Conservation (phyloP, 2,329 filamentous ascomycete genomes). For the Rhexocercosporidium sp. region DNA sequence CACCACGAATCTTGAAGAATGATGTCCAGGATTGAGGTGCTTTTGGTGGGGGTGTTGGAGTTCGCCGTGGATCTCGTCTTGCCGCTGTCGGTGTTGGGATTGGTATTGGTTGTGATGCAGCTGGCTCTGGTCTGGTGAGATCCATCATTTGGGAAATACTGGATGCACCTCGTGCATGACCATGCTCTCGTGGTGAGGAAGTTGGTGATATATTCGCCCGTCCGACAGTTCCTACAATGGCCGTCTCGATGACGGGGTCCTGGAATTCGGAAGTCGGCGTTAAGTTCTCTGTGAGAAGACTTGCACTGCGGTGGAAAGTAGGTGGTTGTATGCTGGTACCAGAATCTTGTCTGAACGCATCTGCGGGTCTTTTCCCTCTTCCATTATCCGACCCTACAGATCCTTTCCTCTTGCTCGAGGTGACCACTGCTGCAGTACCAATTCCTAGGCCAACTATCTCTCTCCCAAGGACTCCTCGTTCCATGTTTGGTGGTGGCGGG, state of each 20-base stretch:
- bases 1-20: slow-evolving; percentile 64
- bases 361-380: slow-evolving; percentile 41
- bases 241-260: slow-evolving; percentile 51
- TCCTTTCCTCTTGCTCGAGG: slow-evolving; percentile 59
- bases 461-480: slow-evolving; percentile 64
- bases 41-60: slow-evolving; percentile 46
- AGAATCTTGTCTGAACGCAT: slow-evolving; percentile 34
- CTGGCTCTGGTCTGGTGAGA: slow-evolving; percentile 37
- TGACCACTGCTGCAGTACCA: slow-evolving; percentile 60
- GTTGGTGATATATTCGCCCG: slow-evolving; percentile 52
- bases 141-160: slow-evolving; percentile 59
- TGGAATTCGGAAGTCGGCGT: slow-evolving; percentile 39
- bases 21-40: slow-evolving; percentile 65
- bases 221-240: slow-evolving; percentile 53
- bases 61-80: not conserved
- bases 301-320: slow-evolving; percentile 30
- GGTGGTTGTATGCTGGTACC: slow-evolving; percentile 20
- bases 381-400: slow-evolving; percentile 46
- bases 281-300: slow-evolving; percentile 35
- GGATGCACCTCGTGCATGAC: slow-evolving; percentile 52
- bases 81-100: slow-evolving; percentile 52
- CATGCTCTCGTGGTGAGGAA: slow-evolving; percentile 46
- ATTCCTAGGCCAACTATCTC: slow-evolving; percentile 62
- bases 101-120: slow-evolving; percentile 10
- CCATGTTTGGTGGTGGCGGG: slow-evolving; percentile 60